Percentiles rank a stretch among this genome's conserved stretches.
Evolutionary conservation across 352 stramenopile genomes (phyloP).

Genomic region (Blastocystis hominis): DNA sequence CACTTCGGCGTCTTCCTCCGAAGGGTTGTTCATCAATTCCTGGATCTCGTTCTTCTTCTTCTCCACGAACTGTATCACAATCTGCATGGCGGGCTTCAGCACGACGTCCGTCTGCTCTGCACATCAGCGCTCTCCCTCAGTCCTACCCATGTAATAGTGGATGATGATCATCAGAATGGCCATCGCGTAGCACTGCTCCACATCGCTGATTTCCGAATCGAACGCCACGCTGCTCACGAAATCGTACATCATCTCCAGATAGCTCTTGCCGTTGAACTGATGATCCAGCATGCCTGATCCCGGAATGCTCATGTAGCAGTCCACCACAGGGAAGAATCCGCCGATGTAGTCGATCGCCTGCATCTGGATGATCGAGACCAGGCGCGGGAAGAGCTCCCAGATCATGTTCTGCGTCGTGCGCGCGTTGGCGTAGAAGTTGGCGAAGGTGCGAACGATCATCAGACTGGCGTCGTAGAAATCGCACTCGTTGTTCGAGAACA

Average conservation of each 20-base stretch:
- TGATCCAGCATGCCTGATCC: not conserved
- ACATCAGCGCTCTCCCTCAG: not conserved
- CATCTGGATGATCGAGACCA: slow-evolving; percentile 6
- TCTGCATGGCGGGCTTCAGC: not conserved
- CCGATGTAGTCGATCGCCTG: slow-evolving; percentile 28
- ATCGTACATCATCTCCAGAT: slow-evolving; percentile 1
- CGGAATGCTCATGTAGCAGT: slow-evolving; percentile 35
- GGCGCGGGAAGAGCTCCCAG: slow-evolving; percentile 34
- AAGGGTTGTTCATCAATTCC: not conserved
- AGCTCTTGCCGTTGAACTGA: slow-evolving; percentile 14
- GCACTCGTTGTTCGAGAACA: not conserved
- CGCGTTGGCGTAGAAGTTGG: slow-evolving; percentile 33
- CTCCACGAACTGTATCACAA: not conserved
- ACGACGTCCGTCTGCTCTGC: not conserved
- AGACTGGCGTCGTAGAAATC: slow-evolving; percentile 30
- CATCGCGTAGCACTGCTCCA: slow-evolving; percentile 21
- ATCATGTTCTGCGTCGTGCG: slow-evolving; percentile 13
- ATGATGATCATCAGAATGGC: slow-evolving; percentile 46
- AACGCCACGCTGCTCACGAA: not conserved
- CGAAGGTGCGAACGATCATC: slow-evolving; percentile 21
- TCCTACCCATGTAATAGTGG: not conserved
- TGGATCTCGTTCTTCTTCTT: slow-evolving; percentile 2
- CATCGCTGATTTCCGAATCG: not conserved
- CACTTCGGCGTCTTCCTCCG: not conserved
- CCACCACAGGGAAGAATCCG: slow-evolving; percentile 5